A percentile compares a stretch with the other conserved stretches of the same genome.
Conservation (phyloP, 2,329 filamentous ascomycete species). For the Scopulariopsis brevicaulis region DNA sequence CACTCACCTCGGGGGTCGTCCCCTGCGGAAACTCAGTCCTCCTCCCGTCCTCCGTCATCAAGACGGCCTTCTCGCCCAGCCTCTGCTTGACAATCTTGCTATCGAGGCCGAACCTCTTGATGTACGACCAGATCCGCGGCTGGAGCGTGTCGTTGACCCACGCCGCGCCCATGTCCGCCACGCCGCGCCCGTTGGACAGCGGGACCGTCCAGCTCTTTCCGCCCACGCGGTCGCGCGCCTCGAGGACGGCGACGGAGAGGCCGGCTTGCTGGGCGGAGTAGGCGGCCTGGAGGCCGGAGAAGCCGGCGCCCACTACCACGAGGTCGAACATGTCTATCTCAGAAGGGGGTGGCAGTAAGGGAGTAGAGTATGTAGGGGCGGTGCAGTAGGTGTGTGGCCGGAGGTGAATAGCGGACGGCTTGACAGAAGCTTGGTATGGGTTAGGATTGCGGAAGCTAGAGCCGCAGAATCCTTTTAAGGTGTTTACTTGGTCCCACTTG, state of each 20-base stretch:
- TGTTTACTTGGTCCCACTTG: too few species aligned
- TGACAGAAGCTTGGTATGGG: neutral
- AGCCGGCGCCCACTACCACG: slow-evolving; percentile 23
- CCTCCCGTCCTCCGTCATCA: slow-evolving; percentile 13
- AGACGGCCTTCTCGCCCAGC: slow-evolving; percentile 15
- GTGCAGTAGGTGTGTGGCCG: neutral
- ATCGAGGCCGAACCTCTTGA: slow-evolving; percentile 14
- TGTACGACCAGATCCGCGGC: slow-evolving; percentile 14
- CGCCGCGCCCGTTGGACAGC: slow-evolving; percentile 6
- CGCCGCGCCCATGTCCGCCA: slow-evolving; percentile 9
- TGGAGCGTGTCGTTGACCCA: slow-evolving; percentile 17
- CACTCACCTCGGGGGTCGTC: slow-evolving; percentile 16
- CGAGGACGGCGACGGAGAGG: slow-evolving; percentile 20
- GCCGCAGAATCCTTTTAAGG: too few species aligned
- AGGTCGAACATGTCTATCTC: slow-evolving; percentile 14
- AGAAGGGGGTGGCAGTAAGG: neutral
- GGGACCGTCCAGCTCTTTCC: slow-evolving; percentile 23
- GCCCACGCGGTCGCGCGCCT: slow-evolving; percentile 28
- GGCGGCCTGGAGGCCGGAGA: slow-evolving; percentile 23
- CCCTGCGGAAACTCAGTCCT: slow-evolving; percentile 19
- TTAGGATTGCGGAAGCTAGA: too few species aligned
- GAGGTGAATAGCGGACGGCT: neutral
- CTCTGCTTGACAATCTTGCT: slow-evolving; percentile 16
- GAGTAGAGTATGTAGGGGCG: neutral
- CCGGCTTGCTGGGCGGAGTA: slow-evolving; percentile 16